Evolutionary conservation across 2,329 filamentous ascomycete genomes (phyloP), one percentile per base, ranked within the genome.

Genomic region (Trichoderma oligosporum): DNA sequence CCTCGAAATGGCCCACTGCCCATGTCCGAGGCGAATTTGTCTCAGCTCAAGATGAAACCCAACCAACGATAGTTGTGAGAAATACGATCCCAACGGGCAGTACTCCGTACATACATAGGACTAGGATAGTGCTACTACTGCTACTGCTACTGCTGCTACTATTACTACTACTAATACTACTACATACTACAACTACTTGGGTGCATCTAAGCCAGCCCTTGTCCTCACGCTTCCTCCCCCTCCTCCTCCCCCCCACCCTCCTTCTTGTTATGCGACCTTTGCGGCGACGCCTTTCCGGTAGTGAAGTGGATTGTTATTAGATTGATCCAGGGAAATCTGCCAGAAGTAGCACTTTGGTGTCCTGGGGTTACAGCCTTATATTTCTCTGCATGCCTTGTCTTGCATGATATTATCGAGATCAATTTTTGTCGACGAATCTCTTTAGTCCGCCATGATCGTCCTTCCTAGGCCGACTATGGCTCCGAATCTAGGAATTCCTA

Each of bases 11-110:
- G 51, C 44, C 59, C 51, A 59, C 54, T 25, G 38, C 33, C 59
- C 38, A 53, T 57, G 49, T 60, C 52, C 57, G 61, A 61, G 57
- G 58, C 62, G 59, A 63, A 58, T 56, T 53, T 69, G 68, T 70
- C 68, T 70, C 67, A 70, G 65, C 65, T 63, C 61, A 58, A 61
- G 59, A 64, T 65, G 66, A 68, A 69, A 67, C 63, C 66, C 62
- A 64, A 57, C 68, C 69, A 69, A 70, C 65, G 61, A 64, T 62
- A 49, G 33, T 29, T 36, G 35, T 20, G 35, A 47, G 53, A 36
- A 52, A 61, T 58, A 61, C 59, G 57, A 66, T 66, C 60, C 56
- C 60, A 57, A 54, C 53, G 24, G 61, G 52, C 55, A 56, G 59
- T 57, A 49, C 63, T n/a, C n/a, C n/a, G n/a, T n/a, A n/a, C n/a